phyloP scores from a whole-genome alignment of 805 yeast species.

The Wickerhamomyces pijperi region DNA sequence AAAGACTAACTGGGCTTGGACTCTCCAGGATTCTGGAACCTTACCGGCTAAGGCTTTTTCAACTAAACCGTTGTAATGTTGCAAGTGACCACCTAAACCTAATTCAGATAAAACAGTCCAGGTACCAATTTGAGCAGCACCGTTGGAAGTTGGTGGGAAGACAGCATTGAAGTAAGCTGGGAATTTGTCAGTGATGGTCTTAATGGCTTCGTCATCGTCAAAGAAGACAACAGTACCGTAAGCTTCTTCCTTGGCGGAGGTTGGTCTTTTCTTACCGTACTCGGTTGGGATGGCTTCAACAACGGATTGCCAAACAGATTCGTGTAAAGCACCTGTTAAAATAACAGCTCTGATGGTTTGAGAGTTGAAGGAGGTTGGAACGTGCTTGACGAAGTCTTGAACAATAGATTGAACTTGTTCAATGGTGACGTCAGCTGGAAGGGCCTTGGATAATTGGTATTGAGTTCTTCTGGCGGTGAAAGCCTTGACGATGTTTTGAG shows the following conservation, averaged over 20 bases:
- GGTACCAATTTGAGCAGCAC: conserved; percentile 37
- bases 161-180: conserved; percentile 32
- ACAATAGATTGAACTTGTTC: conserved; percentile 29
- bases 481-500: conserved; percentile 19
- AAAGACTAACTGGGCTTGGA: conserved; percentile 39
- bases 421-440: conserved; percentile 30
- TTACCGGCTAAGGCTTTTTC: conserved; percentile 28
- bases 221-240: conserved; percentile 40
- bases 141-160: conserved; percentile 36
- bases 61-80: conserved; percentile 39
- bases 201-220: conserved; percentile 29
- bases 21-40: conserved; percentile 32
- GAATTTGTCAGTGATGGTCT: conserved; percentile 29
- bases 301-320: conserved; percentile 33
- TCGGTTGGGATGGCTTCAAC: conserved; percentile 26
- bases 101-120: conserved; percentile 37
- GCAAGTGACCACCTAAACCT: conserved; percentile 40
- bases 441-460: conserved; percentile 31
- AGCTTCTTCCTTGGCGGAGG: conserved; percentile 32
- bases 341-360: conserved; percentile 39
- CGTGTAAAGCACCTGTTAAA: conserved; percentile 33
- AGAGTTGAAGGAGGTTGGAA: conserved; percentile 42
- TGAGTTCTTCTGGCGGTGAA: conserved; percentile 34
- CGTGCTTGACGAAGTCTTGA: conserved; percentile 32
- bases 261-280: conserved; percentile 28